Conservation (phyloP, 768 basidiomycete species). For the Lentinula aciculospora region DNA sequence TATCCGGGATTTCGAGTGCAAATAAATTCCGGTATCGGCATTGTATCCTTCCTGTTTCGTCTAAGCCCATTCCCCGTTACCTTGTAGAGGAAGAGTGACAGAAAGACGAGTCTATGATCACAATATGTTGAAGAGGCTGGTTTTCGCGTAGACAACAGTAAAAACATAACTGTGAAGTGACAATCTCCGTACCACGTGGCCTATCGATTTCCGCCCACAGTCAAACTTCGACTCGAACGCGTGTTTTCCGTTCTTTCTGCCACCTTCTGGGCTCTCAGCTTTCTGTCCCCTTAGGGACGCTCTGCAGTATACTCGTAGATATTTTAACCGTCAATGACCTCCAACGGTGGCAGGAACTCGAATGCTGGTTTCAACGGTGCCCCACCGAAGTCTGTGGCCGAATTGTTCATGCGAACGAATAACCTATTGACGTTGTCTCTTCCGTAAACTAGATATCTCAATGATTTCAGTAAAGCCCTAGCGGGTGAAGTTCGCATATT, state of each 20-base stretch:
- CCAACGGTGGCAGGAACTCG: slow-evolving; percentile 1
- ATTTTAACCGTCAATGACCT: background rate
- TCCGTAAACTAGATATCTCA: slow-evolving; percentile 47
- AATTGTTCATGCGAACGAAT: background rate
- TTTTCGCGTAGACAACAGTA: too few species aligned
- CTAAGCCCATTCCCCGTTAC: too few species aligned
- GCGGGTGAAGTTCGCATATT: slow-evolving; percentile 76
- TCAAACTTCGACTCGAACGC: background rate
- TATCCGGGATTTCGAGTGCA: too few species aligned
- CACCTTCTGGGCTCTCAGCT: background rate
- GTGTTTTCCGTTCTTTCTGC: background rate
- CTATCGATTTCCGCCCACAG: background rate
- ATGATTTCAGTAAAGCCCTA: slow-evolving; percentile 81
- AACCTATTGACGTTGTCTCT: background rate
- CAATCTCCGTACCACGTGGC: background rate
- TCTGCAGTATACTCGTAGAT: background rate
- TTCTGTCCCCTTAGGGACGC: background rate
- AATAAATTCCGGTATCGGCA: too few species aligned
- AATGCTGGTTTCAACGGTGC: slow-evolving; percentile 1
- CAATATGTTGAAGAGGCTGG: too few species aligned
- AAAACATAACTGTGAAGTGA: too few species aligned
- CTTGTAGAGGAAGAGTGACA: too few species aligned
- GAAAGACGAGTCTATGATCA: too few species aligned
- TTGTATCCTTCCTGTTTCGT: too few species aligned
- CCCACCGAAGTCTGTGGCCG: background rate